phyloP scores from a whole-genome alignment of 2,329 filamentous ascomycete species.

The Xylariaceae sp. region DNA sequence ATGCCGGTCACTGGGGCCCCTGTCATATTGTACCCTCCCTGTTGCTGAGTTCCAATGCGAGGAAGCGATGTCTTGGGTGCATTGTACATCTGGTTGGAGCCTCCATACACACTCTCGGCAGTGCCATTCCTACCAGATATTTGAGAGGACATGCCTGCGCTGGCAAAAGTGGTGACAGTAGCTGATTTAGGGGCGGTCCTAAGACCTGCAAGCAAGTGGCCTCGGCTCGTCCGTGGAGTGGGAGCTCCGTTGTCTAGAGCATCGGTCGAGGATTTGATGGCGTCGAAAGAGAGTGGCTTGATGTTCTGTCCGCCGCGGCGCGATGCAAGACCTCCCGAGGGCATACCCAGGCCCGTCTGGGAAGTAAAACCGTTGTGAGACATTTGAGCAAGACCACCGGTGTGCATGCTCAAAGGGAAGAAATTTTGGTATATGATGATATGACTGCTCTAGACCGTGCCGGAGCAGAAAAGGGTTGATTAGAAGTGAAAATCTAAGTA shows the following conservation, averaged over 20 bases:
- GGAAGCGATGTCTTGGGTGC: conserved; percentile 65
- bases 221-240: conserved; percentile 91
- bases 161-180: conserved; percentile 72
- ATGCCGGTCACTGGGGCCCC: conserved; percentile 36
- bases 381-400: conserved; percentile 99
- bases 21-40: conserved; percentile 39
- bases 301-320: conserved; percentile 82
- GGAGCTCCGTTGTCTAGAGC: conserved; percentile 71
- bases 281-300: conserved; percentile 85
- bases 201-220: conserved; percentile 89
- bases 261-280: conserved; percentile 71
- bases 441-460: conserved; percentile 28
- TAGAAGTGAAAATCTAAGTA: conserved; percentile 40
- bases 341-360: conserved; percentile 74
- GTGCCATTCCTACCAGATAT: conserved; percentile 53
- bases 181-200: conserved; percentile 91
- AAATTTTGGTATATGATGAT: conserved; percentile 31
- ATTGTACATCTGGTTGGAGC: conserved; percentile 49
- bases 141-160: conserved; percentile 43
- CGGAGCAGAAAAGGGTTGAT: conserved; percentile 31
- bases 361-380: conserved; percentile 82
- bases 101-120: conserved; percentile 51
- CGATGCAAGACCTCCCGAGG: conserved; percentile 81
- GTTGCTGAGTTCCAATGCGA: conserved; percentile 41
- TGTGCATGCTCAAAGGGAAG: conserved; percentile 70